Base-by-base conservation (phyloP, 2,329 filamentous ascomycete genomes). In the Aspergillus sp. region DNA sequence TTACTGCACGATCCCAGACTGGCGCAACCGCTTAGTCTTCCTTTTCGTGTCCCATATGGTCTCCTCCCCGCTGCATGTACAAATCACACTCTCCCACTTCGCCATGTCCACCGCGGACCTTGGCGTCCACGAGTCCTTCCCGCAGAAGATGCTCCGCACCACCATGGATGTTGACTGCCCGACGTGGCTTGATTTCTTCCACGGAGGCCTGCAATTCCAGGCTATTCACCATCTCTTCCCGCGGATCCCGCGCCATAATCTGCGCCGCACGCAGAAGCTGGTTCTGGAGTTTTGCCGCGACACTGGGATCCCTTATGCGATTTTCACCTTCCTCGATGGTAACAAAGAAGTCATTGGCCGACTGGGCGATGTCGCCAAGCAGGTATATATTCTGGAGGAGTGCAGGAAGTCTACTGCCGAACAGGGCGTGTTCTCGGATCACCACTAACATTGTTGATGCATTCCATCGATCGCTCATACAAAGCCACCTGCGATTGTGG, bases 161-260 rank as follows among this genome's bases (percentile, higher is more conserved):
- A 93, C 86, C 8, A 93, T 94, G 86, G 86, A 93, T 43, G 78
- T 93, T 14, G 85, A 91, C 53, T 93, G 86, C 52, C 84, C 86
- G 1, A 68, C 72, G 8, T 93, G 86, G 86, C 68, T 93, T 8
- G 86, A 93, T 53, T 93, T 86, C 53, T 74, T 93, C 58, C 86
- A 93, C 47, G 86, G 86, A 14, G 86, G 86, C 3, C 65, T 93
- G 40, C 86, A 93, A 57, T 93, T 93, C 59, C 86, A 93, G 58
- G 85, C 80, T 5, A 80, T 93, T 32, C 86, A 93, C 52, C 86
- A 93, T 53, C 64, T 93, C 14, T 93, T 80, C 53, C 86, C 86
- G 2, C 74, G 86, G 8, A 77, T 93, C 40, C 86, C 86, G 7
- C 71, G 86, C 26, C 86, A 93, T 57, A 93, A 93, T 55, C 71